phyloP scores from a whole-genome alignment of 2,329 filamentous ascomycete genomes.

The Xylaria hypoxylon region DNA sequence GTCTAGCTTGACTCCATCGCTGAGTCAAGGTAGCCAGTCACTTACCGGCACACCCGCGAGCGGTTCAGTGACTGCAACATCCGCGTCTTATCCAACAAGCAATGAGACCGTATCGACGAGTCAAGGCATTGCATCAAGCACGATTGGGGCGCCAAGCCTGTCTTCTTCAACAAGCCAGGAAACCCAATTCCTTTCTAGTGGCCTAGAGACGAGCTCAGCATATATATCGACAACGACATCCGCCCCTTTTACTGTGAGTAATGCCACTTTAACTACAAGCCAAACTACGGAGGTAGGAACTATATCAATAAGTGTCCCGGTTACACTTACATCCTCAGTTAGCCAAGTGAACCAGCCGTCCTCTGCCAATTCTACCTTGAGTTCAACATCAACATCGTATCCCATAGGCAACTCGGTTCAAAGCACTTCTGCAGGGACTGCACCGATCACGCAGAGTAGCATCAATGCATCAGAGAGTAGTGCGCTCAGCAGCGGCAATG shows the following conservation, averaged over 20 bases:
- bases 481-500: not conserved
- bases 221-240: slow-evolving; percentile 7
- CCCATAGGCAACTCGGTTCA: slow-evolving; percentile 22
- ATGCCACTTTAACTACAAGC: slow-evolving; percentile 21
- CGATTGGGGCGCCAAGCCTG: not conserved
- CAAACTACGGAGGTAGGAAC: slow-evolving; percentile 19
- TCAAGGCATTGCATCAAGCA: not conserved
- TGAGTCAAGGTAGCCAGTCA: slow-evolving; percentile 29
- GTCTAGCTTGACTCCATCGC: slow-evolving; percentile 5
- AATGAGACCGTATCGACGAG: slow-evolving; percentile 15
- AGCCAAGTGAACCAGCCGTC: slow-evolving; percentile 11
- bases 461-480: slow-evolving; percentile 2
- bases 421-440: slow-evolving; percentile 13
- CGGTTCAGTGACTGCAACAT: slow-evolving; percentile 10
- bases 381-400: not conserved
- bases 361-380: not conserved
- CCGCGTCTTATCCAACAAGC: slow-evolving; percentile 6
- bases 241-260: slow-evolving; percentile 23
- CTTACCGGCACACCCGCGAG: slow-evolving; percentile 12
- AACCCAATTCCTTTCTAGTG: slow-evolving; percentile 10
- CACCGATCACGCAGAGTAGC: slow-evolving; percentile 3
- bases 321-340: not conserved
- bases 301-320: slow-evolving; percentile 11
- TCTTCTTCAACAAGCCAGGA: slow-evolving; percentile 9
- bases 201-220: not conserved